These are phyloP conservation scores for Verbascum thapsus DNA, from an alignment of 257 asterid species.

Conservation along the genomic window DNA sequence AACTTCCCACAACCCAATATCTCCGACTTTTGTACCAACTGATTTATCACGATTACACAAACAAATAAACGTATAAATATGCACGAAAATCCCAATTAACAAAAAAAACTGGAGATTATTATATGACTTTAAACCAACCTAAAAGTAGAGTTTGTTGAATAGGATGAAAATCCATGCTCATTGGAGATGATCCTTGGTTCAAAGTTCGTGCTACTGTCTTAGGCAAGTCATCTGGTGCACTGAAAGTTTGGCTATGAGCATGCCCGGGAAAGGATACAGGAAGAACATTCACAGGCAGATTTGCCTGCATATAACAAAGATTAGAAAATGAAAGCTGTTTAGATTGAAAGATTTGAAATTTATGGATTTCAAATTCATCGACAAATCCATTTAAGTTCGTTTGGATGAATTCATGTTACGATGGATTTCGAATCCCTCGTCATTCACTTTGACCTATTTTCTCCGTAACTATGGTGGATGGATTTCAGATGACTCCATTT, in stretches of 20 bases:
- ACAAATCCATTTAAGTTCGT: too few relatives aligned
- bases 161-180: conserved; percentile 99
- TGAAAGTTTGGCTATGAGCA: conserved; percentile 60
- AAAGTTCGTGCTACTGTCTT: conserved; percentile 71
- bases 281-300: conserved; percentile 75
- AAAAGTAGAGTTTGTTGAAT: conserved; percentile 79
- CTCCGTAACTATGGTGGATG: too few relatives aligned
- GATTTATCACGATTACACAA: conserved; percentile 33
- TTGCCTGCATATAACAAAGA: conserved; percentile 47
- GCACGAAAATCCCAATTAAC: not conserved
- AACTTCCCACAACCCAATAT: conserved; percentile 84
- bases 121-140: conserved; percentile 67
- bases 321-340: too few relatives aligned
- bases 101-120: not conserved
- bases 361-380: too few relatives aligned
- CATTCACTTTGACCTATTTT: too few relatives aligned
- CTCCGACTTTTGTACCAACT: conserved; percentile 96
- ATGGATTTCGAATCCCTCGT: too few relatives aligned
- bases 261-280: conserved; percentile 79
- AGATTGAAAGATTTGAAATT: too few relatives aligned
- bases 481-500: too few relatives aligned
- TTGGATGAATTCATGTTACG: too few relatives aligned
- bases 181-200: conserved; percentile 92
- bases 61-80: conserved; percentile 22
- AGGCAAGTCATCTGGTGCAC: conserved; percentile 80